Evolutionary conservation across 140 eudicot species (phyloP), one percentile per base, ranked within the genome.

Genomic region (Senecio squalidus): DNA sequence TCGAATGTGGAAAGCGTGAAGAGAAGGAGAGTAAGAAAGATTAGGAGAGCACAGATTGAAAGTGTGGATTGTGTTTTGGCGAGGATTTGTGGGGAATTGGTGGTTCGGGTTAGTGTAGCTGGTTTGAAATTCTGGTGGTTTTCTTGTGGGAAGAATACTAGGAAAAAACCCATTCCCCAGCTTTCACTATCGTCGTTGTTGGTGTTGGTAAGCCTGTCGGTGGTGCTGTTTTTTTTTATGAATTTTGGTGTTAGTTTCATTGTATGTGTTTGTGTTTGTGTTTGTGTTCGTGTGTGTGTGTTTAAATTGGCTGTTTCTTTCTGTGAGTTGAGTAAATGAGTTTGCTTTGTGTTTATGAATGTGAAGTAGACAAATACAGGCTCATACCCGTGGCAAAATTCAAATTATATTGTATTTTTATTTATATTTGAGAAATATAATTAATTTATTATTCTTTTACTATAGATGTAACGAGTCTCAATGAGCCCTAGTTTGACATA

Each of bases 1-100:
- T 85, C 91, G 27, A 90, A 81, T 5, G 87, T 80, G 58, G 95
- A 86, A 58, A 90, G 84, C 7, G 94, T 83, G 80, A 90, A 90
- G 18, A 90, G 53, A 36, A 90, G 85, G 15, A 90, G 71, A 1
- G 95, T 73, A 58, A 79, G 21, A 69, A 86, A 78, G 49, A 86
- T 34, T 46, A 90, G 82, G 13, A 90, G 72, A 5, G 84, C 80
- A 50, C 95, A 90, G 2, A 90, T 72, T 4, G 94, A 86, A 46
- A 90, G 74, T n/a, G 90, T 86, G 28, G 90, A 85, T 67, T 82
- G 97, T 24, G 97, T 82, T 74, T 52, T 85, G 74, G 79, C 9
- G 40, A 16, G 20, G 86, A 51, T 24, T n/a, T n/a, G n/a, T n/a
- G n/a, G n/a, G n/a, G n/a, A n/a, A n/a, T n/a, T n/a, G n/a, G 57